These are phyloP conservation scores for Fusarium kyushuense DNA, from an alignment of 2,329 filamentous ascomycete genomes.

Conservation along the genomic window DNA sequence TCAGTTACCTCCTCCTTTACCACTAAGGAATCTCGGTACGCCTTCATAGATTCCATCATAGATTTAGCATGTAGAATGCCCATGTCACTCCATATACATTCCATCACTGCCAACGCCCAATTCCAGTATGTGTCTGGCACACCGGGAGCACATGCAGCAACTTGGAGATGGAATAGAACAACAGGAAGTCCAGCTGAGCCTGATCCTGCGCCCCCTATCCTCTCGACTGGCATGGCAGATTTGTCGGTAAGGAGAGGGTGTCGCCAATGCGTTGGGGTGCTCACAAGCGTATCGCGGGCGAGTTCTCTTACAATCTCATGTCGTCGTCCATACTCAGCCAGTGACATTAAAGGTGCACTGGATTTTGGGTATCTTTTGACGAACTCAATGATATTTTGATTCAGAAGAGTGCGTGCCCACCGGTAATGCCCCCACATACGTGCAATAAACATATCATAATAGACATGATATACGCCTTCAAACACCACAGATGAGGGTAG, in stretches of 20 bases:
- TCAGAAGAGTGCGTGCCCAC: conserved; percentile 66
- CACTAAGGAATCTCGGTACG: conserved; percentile 35
- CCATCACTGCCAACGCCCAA: conserved; percentile 60
- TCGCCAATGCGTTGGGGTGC: conserved; percentile 64
- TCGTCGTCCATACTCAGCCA: conserved; percentile 48
- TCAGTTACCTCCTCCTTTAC: conserved; percentile 25
- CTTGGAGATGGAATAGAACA: conserved; percentile 62
- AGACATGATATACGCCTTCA: conserved; percentile 66
- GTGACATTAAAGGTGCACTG: conserved; percentile 50
- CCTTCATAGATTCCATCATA: conserved; percentile 58
- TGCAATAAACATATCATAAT: conserved; percentile 65
- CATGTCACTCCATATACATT: conserved; percentile 63
- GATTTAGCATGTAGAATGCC: conserved; percentile 64
- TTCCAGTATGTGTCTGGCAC: conserved; percentile 57
- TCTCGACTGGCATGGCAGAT: conserved; percentile 52
- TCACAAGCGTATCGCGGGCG: conserved; percentile 60
- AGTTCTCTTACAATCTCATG: conserved; percentile 54
- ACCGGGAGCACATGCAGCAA: conserved; percentile 61
- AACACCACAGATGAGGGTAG: conserved; percentile 60
- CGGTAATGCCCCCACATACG: conserved; percentile 71
- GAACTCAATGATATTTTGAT: conserved; percentile 62
- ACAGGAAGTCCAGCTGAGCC: conserved; percentile 63
- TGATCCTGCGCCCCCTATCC: conserved; percentile 56
- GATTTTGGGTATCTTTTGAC: conserved; percentile 55
- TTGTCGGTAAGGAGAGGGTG: conserved; percentile 60